A percentile compares a stretch with the other conserved stretches of the same genome.
phyloP scores from a whole-genome alignment of 2,329 filamentous ascomycete species.

The Diaporthe citriasiana region DNA sequence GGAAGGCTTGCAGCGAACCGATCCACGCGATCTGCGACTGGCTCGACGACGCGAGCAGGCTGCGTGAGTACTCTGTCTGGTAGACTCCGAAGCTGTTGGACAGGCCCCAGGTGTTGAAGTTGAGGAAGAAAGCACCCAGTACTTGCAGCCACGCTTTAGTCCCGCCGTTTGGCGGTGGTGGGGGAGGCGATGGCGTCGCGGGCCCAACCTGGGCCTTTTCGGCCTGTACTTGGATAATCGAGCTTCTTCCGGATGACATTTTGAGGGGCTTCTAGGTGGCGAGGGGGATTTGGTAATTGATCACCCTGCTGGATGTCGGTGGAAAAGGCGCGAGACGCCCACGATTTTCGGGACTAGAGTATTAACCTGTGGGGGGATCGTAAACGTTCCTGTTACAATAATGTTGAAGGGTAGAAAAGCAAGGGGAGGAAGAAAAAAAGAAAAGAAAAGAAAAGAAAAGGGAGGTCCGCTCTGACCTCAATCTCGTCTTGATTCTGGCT shows the following conservation, averaged over 20 bases:
- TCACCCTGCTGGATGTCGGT: no score
- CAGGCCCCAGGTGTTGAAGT: constrained; percentile 68
- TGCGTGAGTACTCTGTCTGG: constrained; percentile 66
- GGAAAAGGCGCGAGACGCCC: background rate
- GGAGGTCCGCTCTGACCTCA: background rate
- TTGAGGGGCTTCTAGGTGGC: background rate
- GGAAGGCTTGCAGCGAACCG: constrained; percentile 62
- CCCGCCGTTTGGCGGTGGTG: constrained; percentile 59
- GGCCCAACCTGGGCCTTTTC: background rate
- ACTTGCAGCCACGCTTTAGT: constrained; percentile 69
- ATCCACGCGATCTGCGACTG: constrained; percentile 59
- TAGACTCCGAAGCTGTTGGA: constrained; percentile 65
- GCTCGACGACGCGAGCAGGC: constrained; percentile 51
- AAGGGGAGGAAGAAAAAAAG: background rate
- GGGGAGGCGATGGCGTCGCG: no score
- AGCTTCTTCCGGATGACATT: background rate
- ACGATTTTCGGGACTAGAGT: background rate
- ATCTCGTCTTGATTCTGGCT: background rate
- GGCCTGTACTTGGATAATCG: background rate
- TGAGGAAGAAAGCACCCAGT: constrained; percentile 64
- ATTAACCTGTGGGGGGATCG: background rate
- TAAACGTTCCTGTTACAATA: background rate
- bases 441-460: background rate
- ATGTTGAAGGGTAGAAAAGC: background rate
- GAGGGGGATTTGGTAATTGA: no score